Evolutionary conservation across 495 filamentous ascomycete genomes (phyloP), one percentile per base, ranked within the genome.

Genomic region (Extremus antarcticus): DNA sequence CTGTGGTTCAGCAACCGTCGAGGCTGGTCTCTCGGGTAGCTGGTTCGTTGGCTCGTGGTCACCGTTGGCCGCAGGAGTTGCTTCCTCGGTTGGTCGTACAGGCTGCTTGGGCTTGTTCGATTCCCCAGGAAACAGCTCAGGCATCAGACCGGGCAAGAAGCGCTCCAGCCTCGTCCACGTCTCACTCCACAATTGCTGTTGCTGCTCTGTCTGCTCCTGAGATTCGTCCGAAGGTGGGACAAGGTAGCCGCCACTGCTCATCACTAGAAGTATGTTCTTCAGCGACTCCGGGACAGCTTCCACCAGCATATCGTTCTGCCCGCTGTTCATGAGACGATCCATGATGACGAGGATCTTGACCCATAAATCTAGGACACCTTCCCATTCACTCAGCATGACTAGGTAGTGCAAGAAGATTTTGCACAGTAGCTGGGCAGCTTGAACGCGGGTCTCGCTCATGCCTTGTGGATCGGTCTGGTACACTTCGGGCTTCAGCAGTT

Each of bases 361-460:
- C 92, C 92, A 98, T 4, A 97, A 76, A 67, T 90, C 87, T 40
- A 96, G 73, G 86, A 97, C 88, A n/a, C 86, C 90, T 19, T 90
- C 85, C 77, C 85, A 86, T 56, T 89, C 85, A 9, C 83, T 82
- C 51, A 95, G 75, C 54, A 88, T 76, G 1, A 89, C 88, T 10
- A 96, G 78, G 68, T 95, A 95, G 65, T 95, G 94, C 63, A 97
- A 64, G 72, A 96, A 99, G 13, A 95, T 88, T 68, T 91, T 95
- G 75, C 86, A 95, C 24, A 96, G 79, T 43, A 97, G 74, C 22
- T 83, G 94, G 15, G 91, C 90, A 7, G 88, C 90, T 66, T 94
- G 87, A 3, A 97, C 88, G 52, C 92, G 78, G 15, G 91, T 97
- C 67, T 96, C 90, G 60, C 85, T 85, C 92, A 99, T 99, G 19